phyloP scores from a whole-genome alignment of 805 yeast genomes.

The Yarrowia osloensis region DNA sequence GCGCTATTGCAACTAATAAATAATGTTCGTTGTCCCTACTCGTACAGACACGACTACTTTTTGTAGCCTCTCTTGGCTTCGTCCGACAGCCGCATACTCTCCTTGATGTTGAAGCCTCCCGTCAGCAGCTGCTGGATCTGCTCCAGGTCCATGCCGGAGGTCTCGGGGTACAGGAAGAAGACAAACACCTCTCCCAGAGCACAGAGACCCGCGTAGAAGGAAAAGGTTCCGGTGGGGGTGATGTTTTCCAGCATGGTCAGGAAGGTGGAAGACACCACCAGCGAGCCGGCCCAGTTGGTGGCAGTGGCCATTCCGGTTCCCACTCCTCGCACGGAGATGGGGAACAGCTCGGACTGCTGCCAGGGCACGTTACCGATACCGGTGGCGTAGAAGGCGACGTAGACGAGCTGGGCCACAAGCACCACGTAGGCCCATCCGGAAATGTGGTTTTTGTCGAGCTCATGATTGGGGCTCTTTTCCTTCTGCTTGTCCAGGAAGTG shows the following conservation, averaged over 20 bases:
- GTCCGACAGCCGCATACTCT: conserved; percentile 57
- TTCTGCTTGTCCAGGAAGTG: conserved; percentile 74
- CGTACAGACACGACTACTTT: background rate
- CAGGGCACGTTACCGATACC: conserved; percentile 98
- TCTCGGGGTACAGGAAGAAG: conserved; percentile 87
- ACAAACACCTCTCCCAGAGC: conserved; percentile 70
- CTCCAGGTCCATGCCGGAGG: conserved; percentile 85
- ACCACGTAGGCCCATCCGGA: conserved; percentile 87
- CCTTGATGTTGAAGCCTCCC: conserved; percentile 83
- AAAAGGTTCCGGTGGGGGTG: conserved; percentile 93
- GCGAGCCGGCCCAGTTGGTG: conserved; percentile 93
- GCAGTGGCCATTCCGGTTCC: conserved; percentile 92
- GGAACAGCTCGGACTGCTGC: conserved; percentile 95
- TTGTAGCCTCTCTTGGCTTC: conserved; percentile 42
- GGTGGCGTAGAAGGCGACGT: conserved; percentile 86
- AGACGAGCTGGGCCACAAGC: conserved; percentile 80
- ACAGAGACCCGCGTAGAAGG: conserved; percentile 83
- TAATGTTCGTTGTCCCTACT: background rate
- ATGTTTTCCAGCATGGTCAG: conserved; percentile 90
- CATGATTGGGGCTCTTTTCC: conserved; percentile 36
- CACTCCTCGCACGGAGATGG: conserved; percentile 88
- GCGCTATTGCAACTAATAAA: conserved; percentile 9
- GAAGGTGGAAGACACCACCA: conserved; percentile 87
- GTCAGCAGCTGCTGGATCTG: conserved; percentile 81
- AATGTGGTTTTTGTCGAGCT: conserved; percentile 50